Base-by-base conservation (phyloP, 225 moss, liverwort and hornwort species). In the Ulota crispa region DNA sequence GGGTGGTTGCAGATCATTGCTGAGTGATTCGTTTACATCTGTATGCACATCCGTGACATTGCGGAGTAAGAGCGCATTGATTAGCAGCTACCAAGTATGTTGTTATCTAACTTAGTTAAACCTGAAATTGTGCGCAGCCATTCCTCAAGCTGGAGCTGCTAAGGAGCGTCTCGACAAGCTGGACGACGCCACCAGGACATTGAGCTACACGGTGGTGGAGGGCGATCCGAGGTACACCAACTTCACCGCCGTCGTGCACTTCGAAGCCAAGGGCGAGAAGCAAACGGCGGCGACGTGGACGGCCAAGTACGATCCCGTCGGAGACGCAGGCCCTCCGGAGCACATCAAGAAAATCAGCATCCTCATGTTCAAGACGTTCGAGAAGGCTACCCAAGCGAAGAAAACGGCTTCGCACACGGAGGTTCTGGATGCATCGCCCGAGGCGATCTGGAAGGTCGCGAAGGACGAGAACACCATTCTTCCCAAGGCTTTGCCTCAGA, bases 131-230 rank as follows among this genome's bases (percentile, higher is more conserved):
- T 57, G 9, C n/a, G 64, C 77, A 85, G 85, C 85, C 4, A 64
- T 85, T 77, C 85, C 81, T 4, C 70, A 77, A 64, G 85, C 81
- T 0, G 82, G 73, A 56, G 65, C 68, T 26, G 85, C 78, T 50
- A 81, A 85, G 78, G 82, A 85, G 52, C 81, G 85, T 7, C 73
- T 78, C 8, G 81, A 85, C 73, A 73, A 37, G 36, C 37, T 85
- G 12, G 85, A 85, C 53, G 78, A 73, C 7, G 59, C 71, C 72
- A 85, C 36, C 47, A 81, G 39, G 77, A 67, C 85, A 4, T 8
- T 80, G 70, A 76, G 24, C 54, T 80, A 80, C 70, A 85, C 75
- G 15, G 70, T 71, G 7, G 39, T 85, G 4, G 70, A 85, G 31
- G 84, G 84, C 62, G 84, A 85, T 34, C 80, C 85, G 31, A 68